phyloP scores from a whole-genome alignment of 768 basidiomycete species.

The Lepiota brunneoincarnata region DNA sequence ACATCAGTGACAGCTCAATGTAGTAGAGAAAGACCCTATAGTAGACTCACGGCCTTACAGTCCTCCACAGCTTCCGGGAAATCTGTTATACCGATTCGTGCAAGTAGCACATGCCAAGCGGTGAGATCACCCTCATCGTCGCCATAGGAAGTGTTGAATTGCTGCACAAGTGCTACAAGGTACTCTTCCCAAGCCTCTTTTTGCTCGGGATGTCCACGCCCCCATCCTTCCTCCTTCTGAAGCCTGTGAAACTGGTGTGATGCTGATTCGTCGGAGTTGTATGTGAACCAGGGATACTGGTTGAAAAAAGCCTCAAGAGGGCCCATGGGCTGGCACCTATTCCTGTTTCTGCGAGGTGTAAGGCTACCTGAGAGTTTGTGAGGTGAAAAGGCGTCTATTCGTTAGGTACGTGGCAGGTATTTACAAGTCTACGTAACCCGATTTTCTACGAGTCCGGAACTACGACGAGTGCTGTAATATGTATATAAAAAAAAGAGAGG shows the following conservation, averaged over 20 bases:
- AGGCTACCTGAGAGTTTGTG: too few species aligned
- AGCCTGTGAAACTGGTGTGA: conserved; percentile 27
- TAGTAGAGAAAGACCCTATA: too few species aligned
- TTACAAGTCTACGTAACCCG: too few species aligned
- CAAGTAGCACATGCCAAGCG: conserved; percentile 28
- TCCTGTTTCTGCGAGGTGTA: too few species aligned
- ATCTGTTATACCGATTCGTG: conserved; percentile 24
- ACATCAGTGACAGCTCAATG: too few species aligned
- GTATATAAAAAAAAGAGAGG: too few species aligned
- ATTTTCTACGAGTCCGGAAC: too few species aligned
- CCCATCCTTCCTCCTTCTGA: conserved; percentile 17
- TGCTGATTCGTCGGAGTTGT: conserved; percentile 17
- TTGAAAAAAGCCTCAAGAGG: conserved; percentile 21
- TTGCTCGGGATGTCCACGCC: not conserved
- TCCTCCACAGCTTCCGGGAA: conserved; percentile 21
- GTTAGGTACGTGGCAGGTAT: too few species aligned
- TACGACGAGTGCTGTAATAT: too few species aligned
- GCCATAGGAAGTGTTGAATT: conserved; percentile 34
- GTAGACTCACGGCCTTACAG: conserved; percentile 18
- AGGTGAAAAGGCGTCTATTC: too few species aligned
- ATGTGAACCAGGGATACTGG: conserved; percentile 18
- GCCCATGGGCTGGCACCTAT: too few species aligned
- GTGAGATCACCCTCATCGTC: conserved; percentile 25
- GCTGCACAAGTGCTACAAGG: conserved; percentile 25
- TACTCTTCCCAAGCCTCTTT: conserved; percentile 19